Evolutionary conservation across 257 asterid species (phyloP).

Genomic region (Nyctanthes arbortristis): DNA sequence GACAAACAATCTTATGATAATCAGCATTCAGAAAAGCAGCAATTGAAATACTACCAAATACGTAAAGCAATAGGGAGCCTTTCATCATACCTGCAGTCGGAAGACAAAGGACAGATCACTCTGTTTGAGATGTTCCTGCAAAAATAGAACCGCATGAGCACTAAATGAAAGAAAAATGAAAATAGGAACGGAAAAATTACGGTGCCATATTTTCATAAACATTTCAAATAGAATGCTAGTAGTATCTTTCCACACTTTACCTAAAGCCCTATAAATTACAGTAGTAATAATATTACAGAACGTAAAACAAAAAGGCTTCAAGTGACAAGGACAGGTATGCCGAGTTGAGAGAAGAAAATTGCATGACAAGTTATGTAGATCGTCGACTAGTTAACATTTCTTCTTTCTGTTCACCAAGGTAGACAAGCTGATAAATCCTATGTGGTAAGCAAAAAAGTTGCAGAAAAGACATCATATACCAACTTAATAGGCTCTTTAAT

Average conservation of each 20-base stretch:
- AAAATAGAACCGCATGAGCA: constrained; percentile 30
- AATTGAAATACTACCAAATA: not conserved
- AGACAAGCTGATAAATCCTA: too few species aligned
- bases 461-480: too few species aligned
- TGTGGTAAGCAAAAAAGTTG: too few species aligned
- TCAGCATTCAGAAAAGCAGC: not conserved
- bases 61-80: constrained; percentile 4
- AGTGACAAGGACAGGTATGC: not conserved
- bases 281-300: constrained; percentile 2
- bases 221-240: not conserved
- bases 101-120: constrained; percentile 94
- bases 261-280: constrained; percentile 5
- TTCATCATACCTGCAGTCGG: constrained; percentile 81
- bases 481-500: too few species aligned
- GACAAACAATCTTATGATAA: constrained; percentile 9
- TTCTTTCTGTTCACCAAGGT: constrained; percentile 4
- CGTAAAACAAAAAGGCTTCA: not conserved
- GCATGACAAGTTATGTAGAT: not conserved
- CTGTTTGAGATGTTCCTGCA: constrained; percentile 94
- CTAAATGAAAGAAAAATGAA: not conserved
- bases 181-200: not conserved
- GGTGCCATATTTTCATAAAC: not conserved
- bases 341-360: not conserved
- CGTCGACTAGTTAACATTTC: not conserved
- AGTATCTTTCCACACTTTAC: not conserved